phyloP scores from a whole-genome alignment of 2,329 filamentous ascomycete genomes.

The Exophiala oligosperma region DNA sequence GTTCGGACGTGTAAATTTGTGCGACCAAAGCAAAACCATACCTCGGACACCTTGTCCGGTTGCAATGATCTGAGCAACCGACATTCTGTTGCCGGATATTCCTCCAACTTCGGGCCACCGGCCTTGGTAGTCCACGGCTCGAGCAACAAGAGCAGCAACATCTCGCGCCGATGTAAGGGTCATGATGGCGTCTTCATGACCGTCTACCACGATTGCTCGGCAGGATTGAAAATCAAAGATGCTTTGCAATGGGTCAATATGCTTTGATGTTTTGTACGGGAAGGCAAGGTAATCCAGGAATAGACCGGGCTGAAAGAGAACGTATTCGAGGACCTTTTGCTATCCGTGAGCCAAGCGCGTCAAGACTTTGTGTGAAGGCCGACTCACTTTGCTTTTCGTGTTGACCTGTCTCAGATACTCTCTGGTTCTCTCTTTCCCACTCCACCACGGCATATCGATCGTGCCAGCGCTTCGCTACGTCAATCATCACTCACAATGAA shows the following conservation, averaged over 20 bases:
- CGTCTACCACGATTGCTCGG: slow-evolving; percentile 35
- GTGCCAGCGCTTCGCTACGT: neutral
- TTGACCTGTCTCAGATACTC: slow-evolving; percentile 56
- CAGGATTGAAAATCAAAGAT: slow-evolving; percentile 39
- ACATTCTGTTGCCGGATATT: slow-evolving; percentile 37
- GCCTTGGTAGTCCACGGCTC: slow-evolving; percentile 41
- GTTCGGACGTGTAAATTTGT: neutral
- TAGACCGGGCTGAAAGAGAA: slow-evolving; percentile 56
- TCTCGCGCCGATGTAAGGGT: slow-evolving; percentile 40
- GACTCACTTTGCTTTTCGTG: slow-evolving; percentile 42
- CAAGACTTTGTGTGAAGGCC: neutral
- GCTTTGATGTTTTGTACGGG: slow-evolving; percentile 49
- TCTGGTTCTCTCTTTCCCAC: slow-evolving; percentile 51
- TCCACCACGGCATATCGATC: slow-evolving; percentile 45
- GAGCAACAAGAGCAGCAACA: slow-evolving; percentile 37
- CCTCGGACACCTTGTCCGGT: slow-evolving; percentile 39
- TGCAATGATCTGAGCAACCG: slow-evolving; percentile 33
- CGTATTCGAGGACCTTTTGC: slow-evolving; percentile 55
- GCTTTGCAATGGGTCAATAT: slow-evolving; percentile 40
- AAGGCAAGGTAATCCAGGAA: slow-evolving; percentile 58
- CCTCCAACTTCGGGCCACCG: slow-evolving; percentile 45
- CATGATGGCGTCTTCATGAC: slow-evolving; percentile 32
- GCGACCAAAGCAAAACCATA: slow-evolving; percentile 23
- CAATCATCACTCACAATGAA: neutral
- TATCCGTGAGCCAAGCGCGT: neutral